Evolutionary conservation across 1,284 basidiomycete genomes (phyloP), one percentile per base, ranked within the genome.

Genomic region (Coniferiporia sulphurascens): DNA sequence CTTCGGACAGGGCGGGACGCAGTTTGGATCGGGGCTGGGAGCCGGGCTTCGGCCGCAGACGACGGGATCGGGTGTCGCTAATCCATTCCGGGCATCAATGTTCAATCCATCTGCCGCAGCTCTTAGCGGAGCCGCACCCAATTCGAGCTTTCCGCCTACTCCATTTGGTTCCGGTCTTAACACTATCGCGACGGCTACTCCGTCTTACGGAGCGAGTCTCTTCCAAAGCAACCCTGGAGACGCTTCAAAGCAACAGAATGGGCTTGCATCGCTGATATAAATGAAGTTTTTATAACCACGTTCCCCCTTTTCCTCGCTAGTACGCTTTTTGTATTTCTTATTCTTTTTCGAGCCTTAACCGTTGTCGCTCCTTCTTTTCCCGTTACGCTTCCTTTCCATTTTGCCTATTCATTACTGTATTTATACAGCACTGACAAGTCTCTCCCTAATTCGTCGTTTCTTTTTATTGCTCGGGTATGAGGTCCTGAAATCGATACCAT

Each of bases 61-160:
- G 68, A 91, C 88, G 3, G 88, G 87, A 21, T 72, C 36, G 12
- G 84, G 84, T 15, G 76, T 73, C 27, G 84, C 82, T 8, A 92
- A 91, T 65, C 89, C 90, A 7, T 92, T 92, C 77, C 80, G 89
- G 48, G 82, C 85, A 8, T 85, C 84, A 2, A 84, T 83, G 81
- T 73, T 76, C 10, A 60, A 64, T 5, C 62, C 63, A 9, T 66
- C 66, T 51, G 53, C 61, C 36, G 27, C 27, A 27, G 27, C 27
- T 49, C 48, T 55, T 41, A 17, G 56, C 12, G 55, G 55, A 22
- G 53, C 50, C 36, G 5, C 27, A 27, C 43, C 64, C 34, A n/a
- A n/a, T n/a, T n/a, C n/a, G n/a, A 44, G 53, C 19, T 48, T 58
- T 6, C 45, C 61, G 32, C 52, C 62, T 21, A 17, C 52, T 38